Base-by-base conservation (phyloP, 768 basidiomycete species). In the Daedaleopsis sinensis region DNA sequence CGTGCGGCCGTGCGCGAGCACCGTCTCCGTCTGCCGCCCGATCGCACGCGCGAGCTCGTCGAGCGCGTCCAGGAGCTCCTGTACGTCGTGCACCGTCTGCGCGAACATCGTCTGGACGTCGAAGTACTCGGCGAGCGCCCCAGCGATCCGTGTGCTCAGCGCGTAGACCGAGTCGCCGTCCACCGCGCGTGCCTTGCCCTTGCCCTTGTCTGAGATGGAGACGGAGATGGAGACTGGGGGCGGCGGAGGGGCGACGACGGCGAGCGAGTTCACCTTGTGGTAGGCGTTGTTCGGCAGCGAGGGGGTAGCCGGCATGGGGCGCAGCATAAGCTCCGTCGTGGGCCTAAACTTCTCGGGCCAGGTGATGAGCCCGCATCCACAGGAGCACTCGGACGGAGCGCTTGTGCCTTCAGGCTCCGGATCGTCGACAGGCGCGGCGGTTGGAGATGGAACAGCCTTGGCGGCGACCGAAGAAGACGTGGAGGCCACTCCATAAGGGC, bases 351-450 rank as follows among this genome's bases (percentile, higher is more conserved):
- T 70, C 24, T 63, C 68, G 16, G 70, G 63, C 69, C 71, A 72
- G 38, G 71, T 71, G 55, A 71, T 68, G 38, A 70, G 48, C 32
- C 71, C 70, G 55, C 70, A 72, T 37, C 71, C 70, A 48, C 72
- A 70, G 6, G 62, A 64, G 51, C 72, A 71, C 48, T 73, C 70
- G n/a, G 69, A 64, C 15, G 66, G 65, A 47, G 61, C 65, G 32
- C 59, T 52, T 0, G 53, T 50, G 7, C 55, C 38, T 2, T 43
- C 53, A 15, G 55, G 50, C 7, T 62, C 61, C 18, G 55, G 50
- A 4, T 61, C 61, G 15, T 56, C 36, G 46, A 37, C 39, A 12
- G 56, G 53, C 7, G 65, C 38, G 13, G 65, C 43, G 35, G 70
- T 62, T 38, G 67, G 62, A 37, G 57, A 62, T 49, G 53, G 48